Percentiles rank a stretch among this genome's conserved stretches.
phyloP scores from a whole-genome alignment of 176 grass and related monocot genomes.

The Elymus sibiricus region DNA sequence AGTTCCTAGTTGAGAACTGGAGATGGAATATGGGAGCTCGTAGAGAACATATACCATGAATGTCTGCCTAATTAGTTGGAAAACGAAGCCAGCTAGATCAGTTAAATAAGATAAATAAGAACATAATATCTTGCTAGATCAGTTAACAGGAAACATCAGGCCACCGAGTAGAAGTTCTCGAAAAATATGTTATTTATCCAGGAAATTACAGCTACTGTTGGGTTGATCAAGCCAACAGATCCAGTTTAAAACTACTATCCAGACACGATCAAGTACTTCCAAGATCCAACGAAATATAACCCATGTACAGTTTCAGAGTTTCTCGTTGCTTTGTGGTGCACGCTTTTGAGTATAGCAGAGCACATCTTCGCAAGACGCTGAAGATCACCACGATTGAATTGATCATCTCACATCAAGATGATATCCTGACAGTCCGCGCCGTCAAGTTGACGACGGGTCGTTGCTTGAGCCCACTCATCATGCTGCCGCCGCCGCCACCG shows the following conservation, averaged over 20 bases:
- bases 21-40: not conserved
- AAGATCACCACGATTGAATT: slow-evolving; percentile 13
- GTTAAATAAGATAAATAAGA: slow-evolving; percentile 10
- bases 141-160: not conserved
- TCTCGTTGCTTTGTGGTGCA: slow-evolving; percentile 64
- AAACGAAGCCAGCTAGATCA: slow-evolving; percentile 39
- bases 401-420: not conserved
- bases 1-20: slow-evolving; percentile 44
- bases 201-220: not conserved
- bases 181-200: not conserved
- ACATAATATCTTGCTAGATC: not conserved
- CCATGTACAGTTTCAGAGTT: slow-evolving; percentile 91
- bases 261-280: not conserved
- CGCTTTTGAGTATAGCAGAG: slow-evolving; percentile 50
- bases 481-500: not conserved
- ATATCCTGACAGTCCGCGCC: slow-evolving; percentile 46
- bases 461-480: slow-evolving; percentile 69
- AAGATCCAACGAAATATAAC: slow-evolving; percentile 21
- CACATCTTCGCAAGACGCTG: slow-evolving; percentile 24
- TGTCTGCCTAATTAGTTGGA: slow-evolving; percentile 69
- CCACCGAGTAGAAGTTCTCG: not conserved
- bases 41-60: slow-evolving; percentile 34
- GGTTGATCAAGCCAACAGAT: slow-evolving; percentile 9
- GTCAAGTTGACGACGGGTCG: slow-evolving; percentile 45
- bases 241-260: not conserved